Conservation (phyloP, 257 asterid species). For the Nicotiana tomentosiformis region DNA sequence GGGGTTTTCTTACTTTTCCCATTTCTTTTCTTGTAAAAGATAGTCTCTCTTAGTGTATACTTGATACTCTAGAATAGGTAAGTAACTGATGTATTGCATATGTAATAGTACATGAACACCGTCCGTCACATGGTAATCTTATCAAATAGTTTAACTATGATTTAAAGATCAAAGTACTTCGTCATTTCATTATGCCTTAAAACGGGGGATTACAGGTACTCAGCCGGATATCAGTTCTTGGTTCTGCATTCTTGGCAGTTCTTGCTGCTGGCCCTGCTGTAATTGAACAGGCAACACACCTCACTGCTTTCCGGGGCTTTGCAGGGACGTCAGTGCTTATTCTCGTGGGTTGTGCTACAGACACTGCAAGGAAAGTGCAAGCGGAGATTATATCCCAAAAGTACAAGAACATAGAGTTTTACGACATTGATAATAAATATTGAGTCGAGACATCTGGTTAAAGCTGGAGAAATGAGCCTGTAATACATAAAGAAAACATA, state of each 20-base stretch:
- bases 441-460: not conserved
- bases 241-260: conserved; percentile 77
- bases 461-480: not conserved
- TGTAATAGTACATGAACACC: no score
- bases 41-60: not conserved
- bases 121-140: no score
- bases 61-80: not conserved
- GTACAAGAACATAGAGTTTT: conserved; percentile 83
- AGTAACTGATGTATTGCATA: no score
- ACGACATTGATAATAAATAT: conserved; percentile 47
- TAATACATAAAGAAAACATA: not conserved
- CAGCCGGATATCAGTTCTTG: conserved; percentile 91
- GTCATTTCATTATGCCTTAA: not conserved
- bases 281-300: conserved; percentile 85
- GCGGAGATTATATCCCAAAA: conserved; percentile 94
- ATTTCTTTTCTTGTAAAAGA: not conserved
- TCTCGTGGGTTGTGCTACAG: conserved; percentile 97
- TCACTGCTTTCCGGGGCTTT: conserved; percentile 90
- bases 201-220: conserved; percentile 43
- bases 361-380: conserved; percentile 91
- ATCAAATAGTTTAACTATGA: no score
- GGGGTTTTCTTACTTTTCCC: not conserved
- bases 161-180: not conserved
- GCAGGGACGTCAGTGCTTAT: conserved; percentile 96
- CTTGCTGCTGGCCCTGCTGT: conserved; percentile 96